phyloP scores from a whole-genome alignment of 495 filamentous ascomycete species.

The Hypoxylon perforatum region DNA sequence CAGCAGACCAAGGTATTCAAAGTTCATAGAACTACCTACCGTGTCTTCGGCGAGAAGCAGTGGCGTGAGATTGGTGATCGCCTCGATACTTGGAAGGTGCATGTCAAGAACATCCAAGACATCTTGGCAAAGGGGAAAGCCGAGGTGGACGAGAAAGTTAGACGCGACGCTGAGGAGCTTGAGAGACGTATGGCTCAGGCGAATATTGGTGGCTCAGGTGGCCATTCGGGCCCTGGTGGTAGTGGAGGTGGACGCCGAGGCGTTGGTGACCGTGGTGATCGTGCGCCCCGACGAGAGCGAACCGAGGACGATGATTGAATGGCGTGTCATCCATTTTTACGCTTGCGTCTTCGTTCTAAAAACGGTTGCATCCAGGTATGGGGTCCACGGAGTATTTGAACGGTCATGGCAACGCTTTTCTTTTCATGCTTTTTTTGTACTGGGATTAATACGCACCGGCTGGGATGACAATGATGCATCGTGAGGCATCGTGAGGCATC shows the following conservation, averaged over 20 bases:
- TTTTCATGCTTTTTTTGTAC: conserved; percentile 6
- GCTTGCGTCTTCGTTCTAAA: conserved; percentile 23
- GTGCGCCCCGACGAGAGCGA: conserved; percentile 50
- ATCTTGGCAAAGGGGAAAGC: conserved; percentile 83
- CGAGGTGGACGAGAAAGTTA: conserved; percentile 67
- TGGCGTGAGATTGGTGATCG: conserved; percentile 93
- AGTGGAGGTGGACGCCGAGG: conserved; percentile 44
- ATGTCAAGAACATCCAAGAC: conserved; percentile 76
- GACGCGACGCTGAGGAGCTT: conserved; percentile 67
- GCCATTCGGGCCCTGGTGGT: conserved; percentile 36
- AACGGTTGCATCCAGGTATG: conserved; percentile 42
- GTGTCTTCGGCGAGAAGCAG: conserved; percentile 97
- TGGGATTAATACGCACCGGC: background rate
- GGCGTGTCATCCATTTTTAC: conserved; percentile 26
- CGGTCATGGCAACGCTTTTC: conserved; percentile 1
- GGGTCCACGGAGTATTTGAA: conserved; percentile 30
- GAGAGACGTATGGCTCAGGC: conserved; percentile 65
- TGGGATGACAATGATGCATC: too few relatives aligned
- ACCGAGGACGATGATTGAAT: conserved; percentile 61
- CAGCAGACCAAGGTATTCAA: conserved; percentile 93
- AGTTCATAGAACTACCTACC: conserved; percentile 92
- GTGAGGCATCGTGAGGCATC: too few relatives aligned
- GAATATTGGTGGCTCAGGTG: conserved; percentile 45
- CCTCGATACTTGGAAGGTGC: conserved; percentile 88
- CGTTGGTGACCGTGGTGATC: conserved; percentile 40